Evolutionary conservation across 129 eudicot genomes (phyloP), one percentile per base, ranked within the genome.

Genomic region (Escallonia herrerae): DNA sequence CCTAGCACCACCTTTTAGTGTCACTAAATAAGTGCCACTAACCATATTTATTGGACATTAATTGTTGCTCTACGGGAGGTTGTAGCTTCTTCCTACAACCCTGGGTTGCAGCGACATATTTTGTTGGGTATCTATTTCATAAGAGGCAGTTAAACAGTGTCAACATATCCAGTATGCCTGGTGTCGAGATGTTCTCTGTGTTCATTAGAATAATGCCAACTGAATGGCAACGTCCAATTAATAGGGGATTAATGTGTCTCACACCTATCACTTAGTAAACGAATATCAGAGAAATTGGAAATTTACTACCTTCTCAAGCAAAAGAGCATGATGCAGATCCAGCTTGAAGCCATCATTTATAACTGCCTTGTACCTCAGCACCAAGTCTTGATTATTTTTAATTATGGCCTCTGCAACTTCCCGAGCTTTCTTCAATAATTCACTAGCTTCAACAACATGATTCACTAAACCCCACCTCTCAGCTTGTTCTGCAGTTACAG

Each of bases 401-500:
- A 82, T 53, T 37, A 94, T 89, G 70, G 97, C 85, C 57, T 86
- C 90, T 40, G 97, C 99, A 78, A 89, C 69, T 77, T 89, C 86
- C 51, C 70, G 86, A 69, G 99, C 99, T 80, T 94, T 94, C 60
- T 72, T 74, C 63, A 89, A 60, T 46, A 94, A 64, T 13, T 94
- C 90, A 53, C 69, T 74, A 58, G 79, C 79, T 69, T 94, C 97
- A 60, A 89, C 99, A 45, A 94, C 82, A 58, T 94, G 90, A 79
- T 84, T 94, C 60, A 94, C 99, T 64, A 94, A 76, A 43, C 99
- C 99, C 85, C 88, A 84, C 65, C 71, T 86, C 73, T 94, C 90
- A 41, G 84, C 99, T 67, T 82, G 83, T 71, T 84, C 94, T 38
- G 97, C 96, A 56, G 84, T 86, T 72, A 94, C 58, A 5, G 99